Conservation (phyloP, 768 basidiomycete genomes). For the Pulveroboletus ravenelii region DNA sequence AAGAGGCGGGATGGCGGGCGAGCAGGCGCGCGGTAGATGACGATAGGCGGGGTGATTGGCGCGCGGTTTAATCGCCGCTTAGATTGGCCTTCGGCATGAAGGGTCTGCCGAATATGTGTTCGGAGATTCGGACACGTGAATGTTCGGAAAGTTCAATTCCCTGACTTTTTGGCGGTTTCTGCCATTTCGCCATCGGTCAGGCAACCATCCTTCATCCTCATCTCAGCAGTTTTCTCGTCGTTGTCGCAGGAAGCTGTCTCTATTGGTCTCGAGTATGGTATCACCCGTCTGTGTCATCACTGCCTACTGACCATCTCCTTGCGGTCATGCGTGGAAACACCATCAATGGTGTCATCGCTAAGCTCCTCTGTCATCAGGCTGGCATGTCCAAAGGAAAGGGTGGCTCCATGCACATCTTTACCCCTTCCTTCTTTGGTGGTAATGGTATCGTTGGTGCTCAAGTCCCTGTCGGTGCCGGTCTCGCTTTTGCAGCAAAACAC, state of each 20-base stretch:
- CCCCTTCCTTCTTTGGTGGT: constrained; percentile 94
- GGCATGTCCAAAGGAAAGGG: constrained; percentile 98
- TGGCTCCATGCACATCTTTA: constrained; percentile 99
- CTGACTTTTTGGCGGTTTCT: too few species aligned
- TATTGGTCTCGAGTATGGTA: constrained; percentile 88
- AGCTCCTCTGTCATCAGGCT: constrained; percentile 82
- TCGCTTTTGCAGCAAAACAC: constrained; percentile 94
- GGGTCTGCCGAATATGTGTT: too few species aligned
- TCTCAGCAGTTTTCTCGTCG: background rate
- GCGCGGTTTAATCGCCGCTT: too few species aligned
- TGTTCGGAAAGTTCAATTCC: too few species aligned
- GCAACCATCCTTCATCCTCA: constrained; percentile 36
- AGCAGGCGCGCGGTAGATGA: too few species aligned
- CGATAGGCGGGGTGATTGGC: too few species aligned
- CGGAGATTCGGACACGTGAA: too few species aligned
- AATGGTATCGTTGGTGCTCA: constrained; percentile 99
- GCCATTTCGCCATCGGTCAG: constrained; percentile 98
- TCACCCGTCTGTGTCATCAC: constrained; percentile 91
- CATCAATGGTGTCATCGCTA: constrained; percentile 84
- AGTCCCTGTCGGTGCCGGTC: constrained; percentile 91
- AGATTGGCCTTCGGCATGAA: too few species aligned
- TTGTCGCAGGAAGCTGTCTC: constrained; percentile 88
- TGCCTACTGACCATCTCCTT: constrained; percentile 96
- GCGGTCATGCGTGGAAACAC: constrained; percentile 92
- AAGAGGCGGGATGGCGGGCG: too few species aligned